Conservation (phyloP, 768 basidiomycete species). For the Tremella fuciformis region DNA sequence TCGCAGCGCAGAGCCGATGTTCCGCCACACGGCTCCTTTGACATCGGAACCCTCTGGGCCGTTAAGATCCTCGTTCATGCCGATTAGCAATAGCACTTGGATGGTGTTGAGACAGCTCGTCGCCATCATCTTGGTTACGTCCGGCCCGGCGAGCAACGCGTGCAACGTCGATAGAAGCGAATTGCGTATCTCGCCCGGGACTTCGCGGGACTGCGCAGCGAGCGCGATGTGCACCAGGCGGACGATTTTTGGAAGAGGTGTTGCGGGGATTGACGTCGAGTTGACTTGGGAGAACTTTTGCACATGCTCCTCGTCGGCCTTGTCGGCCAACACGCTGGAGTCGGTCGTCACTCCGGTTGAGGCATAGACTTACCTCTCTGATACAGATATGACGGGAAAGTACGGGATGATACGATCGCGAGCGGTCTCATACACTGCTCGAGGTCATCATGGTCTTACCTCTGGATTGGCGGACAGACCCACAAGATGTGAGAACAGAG, state of each 20-base stretch:
- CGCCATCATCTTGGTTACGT: too few relatives aligned
- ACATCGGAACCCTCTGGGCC: slow-evolving; percentile 6
- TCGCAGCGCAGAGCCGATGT: slow-evolving; percentile 13
- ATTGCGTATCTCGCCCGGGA: slow-evolving; percentile 19
- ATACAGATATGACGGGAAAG: slow-evolving; percentile 26
- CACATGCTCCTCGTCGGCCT: slow-evolving; percentile 1
- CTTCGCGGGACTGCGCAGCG: slow-evolving; percentile 16
- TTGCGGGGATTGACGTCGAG: slow-evolving; percentile 20
- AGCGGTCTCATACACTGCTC: slow-evolving; percentile 21
- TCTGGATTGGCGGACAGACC: neutral
- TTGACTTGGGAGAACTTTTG: slow-evolving; percentile 9
- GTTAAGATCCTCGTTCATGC: slow-evolving; percentile 20
- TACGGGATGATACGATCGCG: slow-evolving; percentile 21
- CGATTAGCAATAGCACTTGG: slow-evolving; percentile 17
- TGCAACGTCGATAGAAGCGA: neutral
- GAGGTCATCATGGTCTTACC: neutral
- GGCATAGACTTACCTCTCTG: slow-evolving; percentile 14
- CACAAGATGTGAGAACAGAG: too few relatives aligned
- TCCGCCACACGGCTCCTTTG: slow-evolving; percentile 17
- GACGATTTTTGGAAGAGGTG: slow-evolving; percentile 21
- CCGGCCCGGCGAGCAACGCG: neutral
- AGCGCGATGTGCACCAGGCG: slow-evolving; percentile 24
- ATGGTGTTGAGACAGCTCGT: slow-evolving; percentile 5
- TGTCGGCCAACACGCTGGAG: neutral
- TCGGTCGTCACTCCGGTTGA: neutral